These are phyloP conservation scores for Talaromyces albobiverticillius DNA, from an alignment of 2,329 filamentous ascomycete genomes.

Conservation along the genomic window DNA sequence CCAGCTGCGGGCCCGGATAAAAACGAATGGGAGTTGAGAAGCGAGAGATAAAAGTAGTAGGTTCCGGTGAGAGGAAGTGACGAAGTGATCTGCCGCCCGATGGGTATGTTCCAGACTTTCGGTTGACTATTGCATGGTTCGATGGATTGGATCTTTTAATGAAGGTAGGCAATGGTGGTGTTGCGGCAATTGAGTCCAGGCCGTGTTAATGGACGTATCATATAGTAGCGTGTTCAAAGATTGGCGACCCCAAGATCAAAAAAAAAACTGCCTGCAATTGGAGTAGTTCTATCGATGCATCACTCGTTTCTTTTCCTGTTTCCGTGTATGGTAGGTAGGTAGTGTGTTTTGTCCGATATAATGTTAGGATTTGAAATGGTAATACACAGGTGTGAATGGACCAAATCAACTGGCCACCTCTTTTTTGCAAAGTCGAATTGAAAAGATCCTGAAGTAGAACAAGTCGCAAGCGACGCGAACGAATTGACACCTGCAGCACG, in stretches of 20 bases:
- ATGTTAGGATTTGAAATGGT: not conserved
- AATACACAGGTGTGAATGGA: not conserved
- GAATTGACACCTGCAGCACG: constrained; percentile 1
- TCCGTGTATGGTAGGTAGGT: too few species aligned
- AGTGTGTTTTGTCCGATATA: not conserved
- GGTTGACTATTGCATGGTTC: constrained; percentile 13
- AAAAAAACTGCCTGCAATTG: not conserved
- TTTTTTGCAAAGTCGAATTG: not conserved
- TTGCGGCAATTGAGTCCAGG: not conserved
- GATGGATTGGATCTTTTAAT: not conserved
- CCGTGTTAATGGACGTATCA: not conserved
- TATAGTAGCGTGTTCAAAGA: not conserved
- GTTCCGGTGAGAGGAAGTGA: constrained; percentile 12
- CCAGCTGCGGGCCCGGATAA: constrained; percentile 24
- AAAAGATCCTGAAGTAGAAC: not conserved
- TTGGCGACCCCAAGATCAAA: not conserved
- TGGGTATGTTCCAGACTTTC: constrained; percentile 2
- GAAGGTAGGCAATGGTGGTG: not conserved
- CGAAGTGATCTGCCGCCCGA: constrained; percentile 6
- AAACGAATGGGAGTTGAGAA: not conserved
- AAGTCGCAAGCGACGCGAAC: constrained; percentile 1
- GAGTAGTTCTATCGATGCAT: not conserved
- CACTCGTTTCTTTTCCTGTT: not conserved
- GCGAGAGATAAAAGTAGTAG: constrained; percentile 11
- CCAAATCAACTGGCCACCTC: constrained; percentile 3